These are phyloP conservation scores for Paraurostyla sp. DNA, from an alignment of 73 alveolate species.

Conservation along the genomic window DNA sequence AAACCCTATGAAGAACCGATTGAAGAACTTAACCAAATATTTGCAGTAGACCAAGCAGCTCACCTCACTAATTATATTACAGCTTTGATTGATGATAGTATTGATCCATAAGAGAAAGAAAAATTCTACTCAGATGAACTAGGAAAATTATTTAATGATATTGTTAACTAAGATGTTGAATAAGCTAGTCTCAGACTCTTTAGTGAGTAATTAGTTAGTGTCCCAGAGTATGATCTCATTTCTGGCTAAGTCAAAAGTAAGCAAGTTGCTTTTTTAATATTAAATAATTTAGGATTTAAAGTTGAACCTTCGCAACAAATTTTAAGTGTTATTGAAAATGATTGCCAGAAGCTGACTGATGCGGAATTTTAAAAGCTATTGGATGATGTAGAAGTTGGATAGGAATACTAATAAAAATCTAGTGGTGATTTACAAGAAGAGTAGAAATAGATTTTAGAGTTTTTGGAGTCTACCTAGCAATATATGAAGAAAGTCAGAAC, in stretches of 20 bases:
- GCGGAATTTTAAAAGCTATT: background rate
- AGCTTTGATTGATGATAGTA: background rate
- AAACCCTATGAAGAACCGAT: background rate
- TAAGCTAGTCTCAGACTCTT: background rate
- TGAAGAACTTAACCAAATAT: background rate
- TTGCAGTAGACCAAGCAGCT: background rate
- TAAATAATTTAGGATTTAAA: background rate
- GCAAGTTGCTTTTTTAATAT: background rate
- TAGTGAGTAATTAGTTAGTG: background rate
- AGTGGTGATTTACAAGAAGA: background rate
- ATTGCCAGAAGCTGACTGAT: background rate
- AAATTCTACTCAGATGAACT: background rate
- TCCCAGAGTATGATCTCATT: background rate
- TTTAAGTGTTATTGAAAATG: background rate
- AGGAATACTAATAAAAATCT: background rate
- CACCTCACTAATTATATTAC: background rate
- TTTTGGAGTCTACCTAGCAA: background rate
- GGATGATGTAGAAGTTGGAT: background rate
- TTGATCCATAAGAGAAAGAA: background rate
- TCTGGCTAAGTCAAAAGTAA: background rate
- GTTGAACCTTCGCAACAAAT: background rate
- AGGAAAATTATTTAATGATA: background rate
- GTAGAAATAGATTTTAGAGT: background rate
- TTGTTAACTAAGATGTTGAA: background rate
- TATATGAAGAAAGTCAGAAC: background rate